phyloP scores from a whole-genome alignment of 768 basidiomycete genomes.

The Cystoderma amianthinum region DNA sequence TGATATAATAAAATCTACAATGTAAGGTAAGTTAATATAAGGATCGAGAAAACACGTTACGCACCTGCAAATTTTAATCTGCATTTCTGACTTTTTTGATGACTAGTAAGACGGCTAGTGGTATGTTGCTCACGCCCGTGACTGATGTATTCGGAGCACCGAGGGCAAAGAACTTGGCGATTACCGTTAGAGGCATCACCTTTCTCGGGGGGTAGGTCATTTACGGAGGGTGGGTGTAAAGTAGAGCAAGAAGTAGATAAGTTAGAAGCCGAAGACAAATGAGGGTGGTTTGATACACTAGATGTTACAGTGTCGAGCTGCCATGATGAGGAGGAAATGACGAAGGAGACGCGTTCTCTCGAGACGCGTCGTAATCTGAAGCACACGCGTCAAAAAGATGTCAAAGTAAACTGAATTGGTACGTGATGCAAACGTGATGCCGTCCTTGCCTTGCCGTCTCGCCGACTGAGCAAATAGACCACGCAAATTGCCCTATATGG shows the following conservation, averaged over 20 bases:
- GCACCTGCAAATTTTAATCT: neutral
- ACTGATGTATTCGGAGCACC: conserved; percentile 1
- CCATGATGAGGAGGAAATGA: neutral
- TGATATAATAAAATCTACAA: neutral
- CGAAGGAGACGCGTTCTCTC: neutral
- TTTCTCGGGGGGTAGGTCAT: neutral
- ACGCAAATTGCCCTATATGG: neutral
- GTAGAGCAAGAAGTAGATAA: neutral
- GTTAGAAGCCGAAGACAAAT: too few relatives aligned
- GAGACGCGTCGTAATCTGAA: neutral
- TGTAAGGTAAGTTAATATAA: neutral
- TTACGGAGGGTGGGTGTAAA: neutral
- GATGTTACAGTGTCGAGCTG: neutral
- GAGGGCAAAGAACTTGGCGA: neutral
- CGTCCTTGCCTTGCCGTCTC: neutral
- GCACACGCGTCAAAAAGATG: neutral
- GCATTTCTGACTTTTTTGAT: conserved; percentile 3
- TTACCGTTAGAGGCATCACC: neutral
- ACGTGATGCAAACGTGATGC: neutral
- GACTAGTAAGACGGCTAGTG: conserved; percentile 1
- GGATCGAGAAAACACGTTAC: neutral
- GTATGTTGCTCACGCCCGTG: conserved; percentile 1
- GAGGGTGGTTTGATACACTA: neutral
- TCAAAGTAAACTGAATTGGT: neutral
- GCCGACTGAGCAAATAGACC: neutral